Conservation (phyloP, 805 yeast genomes). For the Wickerhamiella bombiphila region DNA sequence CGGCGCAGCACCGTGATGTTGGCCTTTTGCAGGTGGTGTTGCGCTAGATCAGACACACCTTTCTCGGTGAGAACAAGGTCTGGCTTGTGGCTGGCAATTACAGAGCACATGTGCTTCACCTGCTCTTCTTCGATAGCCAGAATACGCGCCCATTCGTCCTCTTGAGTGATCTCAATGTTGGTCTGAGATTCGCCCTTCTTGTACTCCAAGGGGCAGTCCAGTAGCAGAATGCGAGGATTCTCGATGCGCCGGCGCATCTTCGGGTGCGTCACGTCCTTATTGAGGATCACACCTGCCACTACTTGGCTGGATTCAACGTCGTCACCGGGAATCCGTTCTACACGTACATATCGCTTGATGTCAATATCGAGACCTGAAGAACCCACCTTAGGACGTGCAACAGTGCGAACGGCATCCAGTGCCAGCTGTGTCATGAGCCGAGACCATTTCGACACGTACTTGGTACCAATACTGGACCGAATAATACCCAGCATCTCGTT, state of each 20-base stretch:
- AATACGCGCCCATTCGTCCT: constrained; percentile 90
- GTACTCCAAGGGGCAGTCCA: constrained; percentile 95
- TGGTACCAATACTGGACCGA: constrained; percentile 88
- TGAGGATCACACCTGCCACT: constrained; percentile 79
- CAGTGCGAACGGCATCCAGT: constrained; percentile 75
- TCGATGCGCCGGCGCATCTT: constrained; percentile 84
- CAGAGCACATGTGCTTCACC: constrained; percentile 73
- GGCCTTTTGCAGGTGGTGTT: constrained; percentile 85
- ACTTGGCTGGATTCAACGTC: constrained; percentile 83
- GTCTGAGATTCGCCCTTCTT: constrained; percentile 99
- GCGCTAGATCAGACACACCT: constrained; percentile 96
- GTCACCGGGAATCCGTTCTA: constrained; percentile 97
- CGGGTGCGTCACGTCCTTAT: constrained; percentile 98
- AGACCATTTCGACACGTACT: constrained; percentile 84
- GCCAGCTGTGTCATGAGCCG: constrained; percentile 82
- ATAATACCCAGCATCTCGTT: constrained; percentile 76
- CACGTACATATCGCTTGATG: constrained; percentile 78
- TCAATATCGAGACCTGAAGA: constrained; percentile 49
- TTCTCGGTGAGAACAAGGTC: constrained; percentile 93
- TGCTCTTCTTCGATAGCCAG: constrained; percentile 97
- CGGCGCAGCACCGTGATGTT: constrained; percentile 88
- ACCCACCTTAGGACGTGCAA: constrained; percentile 32
- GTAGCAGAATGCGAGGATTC: constrained; percentile 74
- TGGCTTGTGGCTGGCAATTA: constrained; percentile 71
- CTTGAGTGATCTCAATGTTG: constrained; percentile 90